phyloP scores from a whole-genome alignment of 768 basidiomycete species.

The Pulveroboletus ravenelii region DNA sequence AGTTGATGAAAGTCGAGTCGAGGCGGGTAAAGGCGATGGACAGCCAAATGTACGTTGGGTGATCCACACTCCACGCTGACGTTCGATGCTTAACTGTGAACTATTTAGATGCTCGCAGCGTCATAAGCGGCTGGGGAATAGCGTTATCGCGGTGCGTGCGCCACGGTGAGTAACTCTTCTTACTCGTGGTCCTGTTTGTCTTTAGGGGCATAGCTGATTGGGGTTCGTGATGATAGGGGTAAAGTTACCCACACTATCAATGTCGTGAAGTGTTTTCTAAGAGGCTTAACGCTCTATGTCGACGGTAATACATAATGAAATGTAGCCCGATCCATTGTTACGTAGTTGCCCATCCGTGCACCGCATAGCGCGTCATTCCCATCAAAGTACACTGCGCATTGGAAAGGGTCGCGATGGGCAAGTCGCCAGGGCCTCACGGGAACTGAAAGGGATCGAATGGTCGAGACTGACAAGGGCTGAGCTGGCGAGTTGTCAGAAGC shows the following conservation, averaged over 20 bases:
- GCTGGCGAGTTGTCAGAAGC: constrained; percentile 41
- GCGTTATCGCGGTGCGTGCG: constrained; percentile 89
- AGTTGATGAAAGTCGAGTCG: constrained; percentile 70
- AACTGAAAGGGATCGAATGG: constrained; percentile 43
- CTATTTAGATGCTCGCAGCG: constrained; percentile 83
- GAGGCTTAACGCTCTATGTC: constrained; percentile 38
- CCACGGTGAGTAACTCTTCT: constrained; percentile 54
- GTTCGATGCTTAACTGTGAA: not conserved
- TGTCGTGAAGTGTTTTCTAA: constrained; percentile 81
- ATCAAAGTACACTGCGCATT: too few species aligned
- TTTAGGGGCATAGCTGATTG: not conserved
- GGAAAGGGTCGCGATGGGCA: constrained; percentile 59
- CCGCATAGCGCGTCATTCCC: not conserved
- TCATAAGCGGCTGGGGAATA: constrained; percentile 88
- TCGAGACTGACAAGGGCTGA: constrained; percentile 46
- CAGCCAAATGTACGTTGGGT: constrained; percentile 73
- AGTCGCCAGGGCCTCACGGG: constrained; percentile 46
- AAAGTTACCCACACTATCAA: constrained; percentile 96
- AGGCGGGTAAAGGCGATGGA: constrained; percentile 87
- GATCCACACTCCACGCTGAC: not conserved
- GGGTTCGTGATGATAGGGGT: constrained; percentile 49
- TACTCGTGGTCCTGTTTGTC: not conserved
- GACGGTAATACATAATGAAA: too few species aligned
- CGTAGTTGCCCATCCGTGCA: too few species aligned
- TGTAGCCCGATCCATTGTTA: too few species aligned